Evolutionary conservation across 176 grass and related monocot genomes (phyloP).

Genomic region (Zizania latifolia): DNA sequence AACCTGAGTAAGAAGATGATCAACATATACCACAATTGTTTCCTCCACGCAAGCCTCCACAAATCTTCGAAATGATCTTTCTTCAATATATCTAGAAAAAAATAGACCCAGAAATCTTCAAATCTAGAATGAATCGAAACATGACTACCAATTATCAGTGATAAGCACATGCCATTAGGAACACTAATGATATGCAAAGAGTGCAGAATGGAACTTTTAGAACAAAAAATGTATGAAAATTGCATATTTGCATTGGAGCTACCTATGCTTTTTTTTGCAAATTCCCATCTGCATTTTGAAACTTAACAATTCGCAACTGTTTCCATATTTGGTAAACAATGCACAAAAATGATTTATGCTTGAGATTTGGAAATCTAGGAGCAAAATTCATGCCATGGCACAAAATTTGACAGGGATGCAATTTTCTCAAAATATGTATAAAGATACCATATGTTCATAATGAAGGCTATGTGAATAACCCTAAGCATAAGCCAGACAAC

Average conservation of each 20-base stretch:
- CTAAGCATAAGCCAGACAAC: slow-evolving; percentile 10
- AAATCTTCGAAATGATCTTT: slow-evolving; percentile 96
- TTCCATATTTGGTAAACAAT: slow-evolving; percentile 2
- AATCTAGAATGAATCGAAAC: slow-evolving; percentile 9
- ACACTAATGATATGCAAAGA: neutral
- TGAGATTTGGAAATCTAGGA: neutral
- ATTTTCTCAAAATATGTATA: neutral
- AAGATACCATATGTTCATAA: neutral
- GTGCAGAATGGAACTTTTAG: neutral
- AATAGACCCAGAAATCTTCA: slow-evolving; percentile 1
- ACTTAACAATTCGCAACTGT: slow-evolving; percentile 10
- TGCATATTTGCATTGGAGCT: slow-evolving; percentile 13
- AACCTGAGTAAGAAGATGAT: slow-evolving; percentile 94
- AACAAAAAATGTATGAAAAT: slow-evolving; percentile 9
- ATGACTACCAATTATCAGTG: slow-evolving; percentile 1
- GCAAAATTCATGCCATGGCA: neutral
- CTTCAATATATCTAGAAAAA: slow-evolving; percentile 80
- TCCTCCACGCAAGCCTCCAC: slow-evolving; percentile 93
- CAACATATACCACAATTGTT: slow-evolving; percentile 90
- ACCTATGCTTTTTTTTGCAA: neutral
- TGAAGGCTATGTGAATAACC: neutral
- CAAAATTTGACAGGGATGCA: neutral
- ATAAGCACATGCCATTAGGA: neutral
- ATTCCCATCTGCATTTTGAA: neutral
- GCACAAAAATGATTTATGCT: slow-evolving; percentile 2